Base-by-base conservation (phyloP, 805 yeast genomes). In the Wickerhamiella domercqiae region DNA sequence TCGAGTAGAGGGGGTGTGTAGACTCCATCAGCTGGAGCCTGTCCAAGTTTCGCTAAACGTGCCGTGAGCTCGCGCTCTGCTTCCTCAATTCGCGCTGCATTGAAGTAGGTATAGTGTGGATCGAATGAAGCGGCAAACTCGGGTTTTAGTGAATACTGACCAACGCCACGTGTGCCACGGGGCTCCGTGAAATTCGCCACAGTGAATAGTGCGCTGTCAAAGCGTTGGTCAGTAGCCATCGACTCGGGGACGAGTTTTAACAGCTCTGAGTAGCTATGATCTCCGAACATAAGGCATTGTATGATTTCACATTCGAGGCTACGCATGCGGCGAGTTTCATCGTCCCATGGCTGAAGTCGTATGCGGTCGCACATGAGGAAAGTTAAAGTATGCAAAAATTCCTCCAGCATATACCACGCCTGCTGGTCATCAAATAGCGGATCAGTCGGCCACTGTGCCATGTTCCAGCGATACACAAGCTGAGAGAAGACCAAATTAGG, bases 11-110 rank as follows among this genome's bases (percentile, higher is more conserved):
- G 55, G 0, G 94, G 93, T 5, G 66, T 64, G 5, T 81, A 62
- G 14, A 67, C 74, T 3, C 75, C 64, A 3, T 72, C 72, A 3
- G 66, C 61, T 1, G 64, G 59, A 3, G 61, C 51, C 0, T 62
- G 55, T 1, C 55, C 56, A 19, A 58, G 50, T 39, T 63, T 59
- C 7, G 69, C 64, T 29, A 67, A 54, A 20, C 68, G 53, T 24
- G 68, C 70, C 47, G 75, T 74, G 21, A 80, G 58, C 3, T 73
- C 58, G 32, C 66, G 68, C 39, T 79, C 77, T 5, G 93, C 87
- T 42, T 83, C 95, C 39, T 83, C 95, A 38, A 87, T 70, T 37
- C 73, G 75, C 47, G 83, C 83, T 0, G 87, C 61, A 0, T 78
- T 63, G 48, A 78, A 78, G 47, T 83, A 84, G 41, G 80, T 66